Conservation (phyloP, 805 yeast species). For the Lipomyces sp. region DNA sequence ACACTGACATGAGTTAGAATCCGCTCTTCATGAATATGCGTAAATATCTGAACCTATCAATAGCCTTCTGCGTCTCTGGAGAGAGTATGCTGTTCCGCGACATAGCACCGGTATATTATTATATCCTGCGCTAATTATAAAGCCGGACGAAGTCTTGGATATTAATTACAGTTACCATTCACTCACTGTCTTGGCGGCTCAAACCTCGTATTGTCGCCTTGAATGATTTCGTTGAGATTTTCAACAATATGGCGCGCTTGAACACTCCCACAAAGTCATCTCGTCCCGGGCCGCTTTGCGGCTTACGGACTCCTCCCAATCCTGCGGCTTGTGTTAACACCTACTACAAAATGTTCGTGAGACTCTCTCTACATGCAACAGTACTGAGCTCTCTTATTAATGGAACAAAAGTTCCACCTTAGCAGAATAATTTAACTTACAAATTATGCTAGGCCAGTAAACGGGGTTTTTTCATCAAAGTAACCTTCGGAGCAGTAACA, state of each 20-base stretch:
- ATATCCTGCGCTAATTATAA: background rate
- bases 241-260: background rate
- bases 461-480: too few relatives aligned
- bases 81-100: background rate
- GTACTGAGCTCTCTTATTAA: too few relatives aligned
- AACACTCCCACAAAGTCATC: too few relatives aligned
- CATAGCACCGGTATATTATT: background rate
- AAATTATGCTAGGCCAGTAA: too few relatives aligned
- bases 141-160: background rate
- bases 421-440: too few relatives aligned
- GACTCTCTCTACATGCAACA: too few relatives aligned
- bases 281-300: background rate
- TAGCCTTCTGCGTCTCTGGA: background rate
- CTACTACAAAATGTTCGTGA: background rate
- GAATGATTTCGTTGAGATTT: background rate
- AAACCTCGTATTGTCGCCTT: background rate
- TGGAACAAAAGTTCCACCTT: too few relatives aligned
- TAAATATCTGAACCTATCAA: background rate
- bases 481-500: too few relatives aligned
- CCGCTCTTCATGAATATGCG: background rate
- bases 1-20: constrained; percentile 3
- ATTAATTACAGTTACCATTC: background rate
- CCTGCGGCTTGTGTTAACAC: background rate
- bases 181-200: background rate
- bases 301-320: too few relatives aligned